Evolutionary conservation across 441 rosid species (phyloP), one percentile per base, ranked within the genome.

Genomic region (California macrophylla): DNA sequence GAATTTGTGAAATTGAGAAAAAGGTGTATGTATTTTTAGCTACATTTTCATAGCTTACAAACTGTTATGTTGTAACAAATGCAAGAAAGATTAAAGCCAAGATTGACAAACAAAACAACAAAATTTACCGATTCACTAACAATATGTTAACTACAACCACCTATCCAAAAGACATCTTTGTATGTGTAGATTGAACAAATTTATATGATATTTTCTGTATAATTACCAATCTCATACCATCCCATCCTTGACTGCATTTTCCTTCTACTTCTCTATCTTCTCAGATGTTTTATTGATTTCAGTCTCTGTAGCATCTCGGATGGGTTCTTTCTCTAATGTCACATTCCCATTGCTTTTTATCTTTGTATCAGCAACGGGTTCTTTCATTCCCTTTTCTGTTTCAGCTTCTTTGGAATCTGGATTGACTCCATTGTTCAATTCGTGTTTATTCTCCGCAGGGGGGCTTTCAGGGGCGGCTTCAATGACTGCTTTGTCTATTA

Each of bases 361-460:
- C 65, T 60, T 23, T 6, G 64, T 58, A 21, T 23, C 29, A 0
- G 50, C 66, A 71, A 0, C 21, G 26, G 21, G 26, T 21, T 64
- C 67, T 16, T 64, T 3, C 2, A 13, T 47, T 67, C 47, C 25
- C 66, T 80, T 63, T 65, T 36, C 78, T 26, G 54, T 15, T 60
- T 69, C 80, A 3, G 21, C 5, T 47, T 54, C 26, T 54, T 20
- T 54, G 2, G 10, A 54, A 20, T 21, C 61, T 3, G 61, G 25
- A 23, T 20, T 21, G 25, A 54, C 26, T 7, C 9, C 61, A 7
- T 21, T 9, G 23, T 8, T 21, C 25, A 20, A 21, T 10, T 54
- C 21, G 7, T 18, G 26, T 21, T 12, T 18, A 15, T 47, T 10
- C 54, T 47, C 18, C n/a, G 54, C 6, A 3, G 20, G 54, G 0